Base-by-base conservation (phyloP, 805 yeast species). In the Pichia paraexigua region DNA sequence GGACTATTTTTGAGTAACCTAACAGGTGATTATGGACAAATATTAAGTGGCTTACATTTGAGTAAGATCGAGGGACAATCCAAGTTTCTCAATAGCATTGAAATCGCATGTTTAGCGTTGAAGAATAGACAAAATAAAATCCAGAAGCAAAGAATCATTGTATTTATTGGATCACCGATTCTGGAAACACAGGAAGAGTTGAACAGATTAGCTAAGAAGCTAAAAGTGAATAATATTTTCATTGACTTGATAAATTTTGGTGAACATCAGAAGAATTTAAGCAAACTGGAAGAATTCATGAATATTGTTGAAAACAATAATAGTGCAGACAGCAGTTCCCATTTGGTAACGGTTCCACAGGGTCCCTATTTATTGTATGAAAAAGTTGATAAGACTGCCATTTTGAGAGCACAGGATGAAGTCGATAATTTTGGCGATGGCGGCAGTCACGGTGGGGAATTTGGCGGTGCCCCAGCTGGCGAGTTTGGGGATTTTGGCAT, bases 71-170 rank as follows among this genome's bases (percentile, higher is more conserved):
- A 74, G 17, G 97, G 96, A 2, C 64, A 65, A 35, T 67, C 74
- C 41, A 87, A 89, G 63, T 75, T 94, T 52, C 73, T 84, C 28
- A 85, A 90, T 40, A 95, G 95, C 12, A 81, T 94, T 59, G 96
- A 91, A 71, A 95, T 94, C 56, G 98, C 98, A 15, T 85, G 85
- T 58, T 71, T 94, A 63, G 97, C 97, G 20, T 80, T 92, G 64
- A 94, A 91, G 66, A 97, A 92, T 71, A 88, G 99, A 63, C 97
- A 90, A 68, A 92, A 94, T 71, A 90, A 87, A 69, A 84, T 85
- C 7, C 98, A 90, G 67, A 85, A 80, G 58, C 97, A 90, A 71
- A 79, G 99, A 58, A 87, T 94, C 54, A 78, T 94, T 53, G 87
- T 81, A 40, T 94, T 94, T 69, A 89, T 90, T 43, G 97, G 96